phyloP scores from a whole-genome alignment of 1,139 yeast species.

The Debaryomyces coudertii region DNA sequence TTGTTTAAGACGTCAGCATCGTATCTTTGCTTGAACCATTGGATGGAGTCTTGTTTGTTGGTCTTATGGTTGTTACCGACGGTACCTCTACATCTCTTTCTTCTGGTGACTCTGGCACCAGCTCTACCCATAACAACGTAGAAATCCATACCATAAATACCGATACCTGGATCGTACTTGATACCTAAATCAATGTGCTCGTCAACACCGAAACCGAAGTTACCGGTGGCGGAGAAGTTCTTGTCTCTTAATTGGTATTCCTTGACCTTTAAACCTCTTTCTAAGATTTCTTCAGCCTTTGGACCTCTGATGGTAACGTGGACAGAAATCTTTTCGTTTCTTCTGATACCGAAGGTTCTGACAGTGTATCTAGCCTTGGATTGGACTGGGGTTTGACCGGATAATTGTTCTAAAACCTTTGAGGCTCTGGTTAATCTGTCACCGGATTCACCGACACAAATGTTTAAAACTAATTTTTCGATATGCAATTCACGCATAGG shows the following conservation, averaged over 20 bases:
- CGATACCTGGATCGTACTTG: conserved; percentile 99
- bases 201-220: conserved; percentile 99
- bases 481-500: conserved; percentile 98
- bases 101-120: conserved; percentile 98
- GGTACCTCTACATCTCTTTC: conserved; percentile 92
- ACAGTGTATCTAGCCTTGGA: conserved; percentile 99
- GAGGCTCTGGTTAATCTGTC: conserved; percentile 99
- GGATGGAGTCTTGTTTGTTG: conserved; percentile 89
- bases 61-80: conserved; percentile 95
- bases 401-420: conserved; percentile 98
- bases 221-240: conserved; percentile 98
- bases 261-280: conserved; percentile 99
- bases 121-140: conserved; percentile 99
- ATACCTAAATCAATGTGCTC: conserved; percentile 99
- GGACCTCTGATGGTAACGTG: conserved; percentile 99
- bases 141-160: conserved; percentile 99
- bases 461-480: conserved; percentile 99
- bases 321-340: conserved; percentile 99
- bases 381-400: conserved; percentile 99
- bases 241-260: conserved; percentile 94
- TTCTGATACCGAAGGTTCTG: conserved; percentile 99
- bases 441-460: conserved; percentile 99
- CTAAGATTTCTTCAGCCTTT: conserved; percentile 99
- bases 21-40: conserved; percentile 99
- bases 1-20: conserved; percentile 96